phyloP scores from a whole-genome alignment of 2,329 filamentous ascomycete genomes.

The Cercospora citrullina region DNA sequence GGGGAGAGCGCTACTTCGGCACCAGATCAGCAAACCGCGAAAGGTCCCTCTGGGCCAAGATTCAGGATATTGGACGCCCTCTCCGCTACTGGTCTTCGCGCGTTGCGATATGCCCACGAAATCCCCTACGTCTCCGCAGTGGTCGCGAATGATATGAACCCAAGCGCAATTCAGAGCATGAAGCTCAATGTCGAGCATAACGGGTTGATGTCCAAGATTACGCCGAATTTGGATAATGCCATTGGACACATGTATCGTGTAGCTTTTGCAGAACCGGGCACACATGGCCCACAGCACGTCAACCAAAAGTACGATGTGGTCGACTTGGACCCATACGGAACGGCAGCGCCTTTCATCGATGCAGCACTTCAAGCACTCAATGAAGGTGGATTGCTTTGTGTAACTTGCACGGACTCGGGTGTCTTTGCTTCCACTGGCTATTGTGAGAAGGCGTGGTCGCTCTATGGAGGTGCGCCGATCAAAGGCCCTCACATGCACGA shows the following conservation, averaged over 20 bases:
- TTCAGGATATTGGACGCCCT: slow-evolving; percentile 94
- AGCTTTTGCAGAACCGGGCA: slow-evolving; percentile 37
- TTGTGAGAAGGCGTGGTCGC: slow-evolving; percentile 85
- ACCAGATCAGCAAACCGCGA: not conserved
- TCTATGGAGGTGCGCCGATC: slow-evolving; percentile 88
- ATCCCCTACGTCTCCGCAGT: slow-evolving; percentile 57
- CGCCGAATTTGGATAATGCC: slow-evolving; percentile 76
- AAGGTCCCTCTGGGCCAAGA: slow-evolving; percentile 39
- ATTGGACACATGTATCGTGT: slow-evolving; percentile 83
- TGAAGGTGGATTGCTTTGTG: slow-evolving; percentile 86
- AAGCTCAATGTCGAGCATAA: slow-evolving; percentile 84
- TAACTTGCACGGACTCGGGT: slow-evolving; percentile 94
- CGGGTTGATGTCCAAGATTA: slow-evolving; percentile 67
- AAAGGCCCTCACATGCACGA: slow-evolving; percentile 88
- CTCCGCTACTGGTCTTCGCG: slow-evolving; percentile 88
- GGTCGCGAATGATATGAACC: slow-evolving; percentile 82
- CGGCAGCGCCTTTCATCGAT: slow-evolving; percentile 88
- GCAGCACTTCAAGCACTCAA: slow-evolving; percentile 82
- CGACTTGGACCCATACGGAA: slow-evolving; percentile 94
- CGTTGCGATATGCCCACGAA: slow-evolving; percentile 87
- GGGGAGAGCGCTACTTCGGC: not conserved
- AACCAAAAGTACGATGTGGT: slow-evolving; percentile 78
- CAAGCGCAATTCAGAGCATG: slow-evolving; percentile 59
- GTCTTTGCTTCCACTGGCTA: slow-evolving; percentile 95
- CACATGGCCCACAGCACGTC: slow-evolving; percentile 41